A percentile compares a stretch with the other conserved stretches of the same genome.
Evolutionary conservation across 2,329 filamentous ascomycete species (phyloP).

Genomic region (Chrysoporthe austroafricana): DNA sequence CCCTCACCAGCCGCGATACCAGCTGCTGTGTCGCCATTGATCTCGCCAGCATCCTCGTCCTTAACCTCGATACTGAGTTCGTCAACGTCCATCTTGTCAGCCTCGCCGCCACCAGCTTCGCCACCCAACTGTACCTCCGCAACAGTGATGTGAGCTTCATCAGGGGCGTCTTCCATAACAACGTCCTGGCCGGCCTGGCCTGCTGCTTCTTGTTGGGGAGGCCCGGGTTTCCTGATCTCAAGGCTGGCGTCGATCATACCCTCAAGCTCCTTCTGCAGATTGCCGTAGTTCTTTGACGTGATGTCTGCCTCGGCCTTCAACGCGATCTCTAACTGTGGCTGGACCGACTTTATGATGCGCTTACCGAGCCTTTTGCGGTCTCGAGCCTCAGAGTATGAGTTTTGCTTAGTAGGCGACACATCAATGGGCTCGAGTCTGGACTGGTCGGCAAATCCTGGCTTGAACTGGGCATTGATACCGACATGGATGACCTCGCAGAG

Average conservation of each 20-base stretch:
- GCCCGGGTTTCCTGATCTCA: slow-evolving; percentile 53
- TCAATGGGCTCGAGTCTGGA: slow-evolving; percentile 42
- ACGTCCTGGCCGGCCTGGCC: slow-evolving; percentile 50
- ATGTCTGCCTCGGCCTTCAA: slow-evolving; percentile 82
- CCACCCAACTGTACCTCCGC: slow-evolving; percentile 41
- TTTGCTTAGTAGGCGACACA: slow-evolving; percentile 56
- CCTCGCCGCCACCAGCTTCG: slow-evolving; percentile 35
- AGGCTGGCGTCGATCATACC: slow-evolving; percentile 71
- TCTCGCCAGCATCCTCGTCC: slow-evolving; percentile 34
- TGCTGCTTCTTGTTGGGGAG: slow-evolving; percentile 41
- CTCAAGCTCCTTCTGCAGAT: slow-evolving; percentile 74
- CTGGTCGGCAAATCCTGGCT: slow-evolving; percentile 34
- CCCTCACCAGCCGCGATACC: slow-evolving; percentile 37
- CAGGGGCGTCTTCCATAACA: slow-evolving; percentile 56
- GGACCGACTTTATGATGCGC: slow-evolving; percentile 82
- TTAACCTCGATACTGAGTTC: slow-evolving; percentile 40
- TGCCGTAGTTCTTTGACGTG: slow-evolving; percentile 69
- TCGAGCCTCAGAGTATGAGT: slow-evolving; percentile 69
- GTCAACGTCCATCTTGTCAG: slow-evolving; percentile 35
- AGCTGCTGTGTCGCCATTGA: slow-evolving; percentile 36
- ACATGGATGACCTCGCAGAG: slow-evolving; percentile 57
- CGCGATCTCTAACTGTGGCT: slow-evolving; percentile 76
- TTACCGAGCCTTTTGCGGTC: slow-evolving; percentile 86
- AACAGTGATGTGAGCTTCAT: slow-evolving; percentile 52
- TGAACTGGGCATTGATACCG: slow-evolving; percentile 53